Percentiles rank a stretch among this genome's conserved stretches.
These are phyloP conservation scores for Lipomyces lipofer DNA, from an alignment of 805 yeast species.

Conservation along the genomic window DNA sequence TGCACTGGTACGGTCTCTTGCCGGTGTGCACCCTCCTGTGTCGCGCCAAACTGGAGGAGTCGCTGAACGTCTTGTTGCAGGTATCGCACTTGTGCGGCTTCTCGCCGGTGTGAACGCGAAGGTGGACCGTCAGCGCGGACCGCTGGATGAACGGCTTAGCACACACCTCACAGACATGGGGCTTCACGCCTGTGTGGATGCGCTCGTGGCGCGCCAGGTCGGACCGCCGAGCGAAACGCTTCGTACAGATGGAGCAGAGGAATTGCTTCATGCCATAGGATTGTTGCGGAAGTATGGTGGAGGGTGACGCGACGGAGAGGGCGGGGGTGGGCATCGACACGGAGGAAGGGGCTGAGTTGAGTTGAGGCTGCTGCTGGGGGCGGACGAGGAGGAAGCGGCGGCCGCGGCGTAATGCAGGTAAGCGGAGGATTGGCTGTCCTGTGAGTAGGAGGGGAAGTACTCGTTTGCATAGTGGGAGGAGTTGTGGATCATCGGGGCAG, in stretches of 20 bases:
- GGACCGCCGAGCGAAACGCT: conserved; percentile 70
- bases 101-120: conserved; percentile 79
- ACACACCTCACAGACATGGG: conserved; percentile 54
- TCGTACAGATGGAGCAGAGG: conserved; percentile 52
- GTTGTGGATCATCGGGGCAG: conserved; percentile 10
- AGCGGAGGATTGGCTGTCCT: conserved; percentile 5
- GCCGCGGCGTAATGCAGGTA: conserved; percentile 17
- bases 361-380: conserved; percentile 8
- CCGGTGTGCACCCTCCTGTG: conserved; percentile 67
- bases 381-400: conserved; percentile 11
- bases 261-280: conserved; percentile 34
- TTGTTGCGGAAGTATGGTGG: conserved; percentile 1
- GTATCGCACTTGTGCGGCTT: conserved; percentile 62
- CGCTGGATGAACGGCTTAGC: conserved; percentile 79
- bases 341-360: neutral
- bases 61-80: conserved; percentile 35
- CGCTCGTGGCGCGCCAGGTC: conserved; percentile 79
- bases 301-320: conserved; percentile 3
- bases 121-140: conserved; percentile 76
- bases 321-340: conserved; percentile 6
- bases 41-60: conserved; percentile 60
- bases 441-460: conserved; percentile 3
- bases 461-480: conserved; percentile 2
- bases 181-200: conserved; percentile 53
- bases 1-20: conserved; percentile 48